Conservation (phyloP, 1,284 basidiomycete species). For the Ustilago vetiveriae region DNA sequence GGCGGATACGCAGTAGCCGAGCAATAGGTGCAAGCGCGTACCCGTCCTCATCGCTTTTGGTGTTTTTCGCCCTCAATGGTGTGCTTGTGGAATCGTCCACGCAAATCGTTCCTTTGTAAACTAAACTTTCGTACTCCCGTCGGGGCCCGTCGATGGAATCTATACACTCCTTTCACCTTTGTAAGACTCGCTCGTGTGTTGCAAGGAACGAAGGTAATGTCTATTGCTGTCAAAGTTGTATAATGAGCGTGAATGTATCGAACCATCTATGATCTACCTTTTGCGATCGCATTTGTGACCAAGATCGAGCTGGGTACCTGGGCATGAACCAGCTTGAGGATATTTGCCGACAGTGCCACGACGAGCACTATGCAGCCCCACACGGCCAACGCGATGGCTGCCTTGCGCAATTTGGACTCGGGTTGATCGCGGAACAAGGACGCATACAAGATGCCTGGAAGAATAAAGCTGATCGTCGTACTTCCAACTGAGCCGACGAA, state of each 20-base stretch:
- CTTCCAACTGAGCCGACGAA: slow-evolving; percentile 97
- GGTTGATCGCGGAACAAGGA: slow-evolving; percentile 43
- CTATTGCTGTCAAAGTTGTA: too few species aligned
- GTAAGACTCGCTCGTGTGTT: too few species aligned
- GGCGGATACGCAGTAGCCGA: too few species aligned
- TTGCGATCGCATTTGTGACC: slow-evolving; percentile 12
- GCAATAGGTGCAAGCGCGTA: too few species aligned
- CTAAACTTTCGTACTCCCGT: too few species aligned
- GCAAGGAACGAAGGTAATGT: too few species aligned
- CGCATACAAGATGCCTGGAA: slow-evolving; percentile 75
- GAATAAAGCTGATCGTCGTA: slow-evolving; percentile 93
- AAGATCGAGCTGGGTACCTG: slow-evolving; percentile 39
- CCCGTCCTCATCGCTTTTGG: too few species aligned
- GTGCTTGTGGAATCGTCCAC: too few species aligned
- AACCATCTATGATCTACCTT: neutral
- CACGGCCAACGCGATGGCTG: slow-evolving; percentile 32
- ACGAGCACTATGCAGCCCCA: slow-evolving; percentile 56
- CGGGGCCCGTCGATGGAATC: too few species aligned
- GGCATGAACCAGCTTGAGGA: slow-evolving; percentile 50
- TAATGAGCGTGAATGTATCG: neutral
- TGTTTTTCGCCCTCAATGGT: too few species aligned
- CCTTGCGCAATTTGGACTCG: slow-evolving; percentile 25
- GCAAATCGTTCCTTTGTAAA: too few species aligned
- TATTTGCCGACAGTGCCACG: slow-evolving; percentile 54
- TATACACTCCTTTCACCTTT: too few species aligned